Percentiles rank a stretch among this genome's conserved stretches.
Evolutionary conservation across 1,284 basidiomycete genomes (phyloP).

Genomic region (Coriolopsis trogii): DNA sequence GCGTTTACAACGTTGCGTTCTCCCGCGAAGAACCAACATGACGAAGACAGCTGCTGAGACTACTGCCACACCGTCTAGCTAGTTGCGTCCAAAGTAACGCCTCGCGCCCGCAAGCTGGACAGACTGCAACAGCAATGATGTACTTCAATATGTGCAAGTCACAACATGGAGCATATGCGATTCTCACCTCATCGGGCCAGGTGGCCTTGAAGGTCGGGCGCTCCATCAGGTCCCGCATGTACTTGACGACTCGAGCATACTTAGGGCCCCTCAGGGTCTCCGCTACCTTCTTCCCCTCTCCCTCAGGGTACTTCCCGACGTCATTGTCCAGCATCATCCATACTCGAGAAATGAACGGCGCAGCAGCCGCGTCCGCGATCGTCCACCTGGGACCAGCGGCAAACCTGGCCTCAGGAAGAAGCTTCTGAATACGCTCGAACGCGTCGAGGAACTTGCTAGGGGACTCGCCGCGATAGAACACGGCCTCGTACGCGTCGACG

Average conservation of each 20-base stretch:
- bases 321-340: slow-evolving; percentile 30
- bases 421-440: slow-evolving; percentile 33
- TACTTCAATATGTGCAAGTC: no score
- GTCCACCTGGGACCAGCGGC: slow-evolving; percentile 42
- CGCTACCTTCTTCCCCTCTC: slow-evolving; percentile 31
- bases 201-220: slow-evolving; percentile 32
- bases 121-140: no score
- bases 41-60: no score
- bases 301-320: slow-evolving; percentile 31
- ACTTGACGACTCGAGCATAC: slow-evolving; percentile 33
- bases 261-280: slow-evolving; percentile 25
- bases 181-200: no score
- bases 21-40: no score
- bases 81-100: no score
- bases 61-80: no score
- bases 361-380: slow-evolving; percentile 55
- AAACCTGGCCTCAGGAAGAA: slow-evolving; percentile 33
- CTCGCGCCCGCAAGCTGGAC: no score
- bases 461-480: slow-evolving; percentile 39
- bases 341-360: slow-evolving; percentile 38
- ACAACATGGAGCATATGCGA: no score
- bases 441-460: slow-evolving; percentile 41
- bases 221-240: slow-evolving; percentile 31
- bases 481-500: slow-evolving; percentile 32
- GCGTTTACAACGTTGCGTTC: no score